phyloP scores from a whole-genome alignment of 2,329 filamentous ascomycete species.

The Aurifilum marmelostoma region DNA sequence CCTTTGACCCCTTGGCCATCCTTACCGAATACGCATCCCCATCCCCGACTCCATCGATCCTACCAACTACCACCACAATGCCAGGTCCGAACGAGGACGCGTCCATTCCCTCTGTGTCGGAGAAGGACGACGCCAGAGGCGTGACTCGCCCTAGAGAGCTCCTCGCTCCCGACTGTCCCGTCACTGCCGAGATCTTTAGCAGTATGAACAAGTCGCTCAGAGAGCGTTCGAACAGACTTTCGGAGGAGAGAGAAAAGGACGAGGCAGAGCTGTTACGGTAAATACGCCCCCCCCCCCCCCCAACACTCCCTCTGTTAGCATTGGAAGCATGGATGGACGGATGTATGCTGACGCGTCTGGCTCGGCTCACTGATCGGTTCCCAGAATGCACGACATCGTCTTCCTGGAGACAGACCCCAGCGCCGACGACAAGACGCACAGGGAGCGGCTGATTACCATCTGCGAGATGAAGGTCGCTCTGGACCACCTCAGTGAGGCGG shows the following conservation, averaged over 20 bases:
- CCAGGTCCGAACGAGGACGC: background rate
- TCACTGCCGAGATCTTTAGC: background rate
- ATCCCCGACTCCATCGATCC: background rate
- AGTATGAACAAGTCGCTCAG: background rate
- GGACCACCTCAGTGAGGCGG: background rate
- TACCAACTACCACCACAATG: background rate
- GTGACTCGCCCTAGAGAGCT: background rate
- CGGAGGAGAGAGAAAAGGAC: background rate
- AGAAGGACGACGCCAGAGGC: background rate
- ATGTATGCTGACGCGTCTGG: background rate
- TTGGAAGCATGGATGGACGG: too few species aligned
- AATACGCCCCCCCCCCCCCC: background rate
- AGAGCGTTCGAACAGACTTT: background rate
- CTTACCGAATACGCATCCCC: background rate
- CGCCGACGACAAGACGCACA: background rate
- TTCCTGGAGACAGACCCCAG: background rate
- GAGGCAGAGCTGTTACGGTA: background rate
- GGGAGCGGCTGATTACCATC: background rate
- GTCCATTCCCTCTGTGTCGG: background rate
- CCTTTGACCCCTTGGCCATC: background rate
- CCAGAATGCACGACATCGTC: background rate
- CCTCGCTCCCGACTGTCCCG: background rate
- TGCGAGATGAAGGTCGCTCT: background rate
- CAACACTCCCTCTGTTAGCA: background rate
- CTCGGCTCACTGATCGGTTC: too few species aligned